Base-by-base conservation (phyloP, 352 stramenopile species). In the Globisporangium sylvaticum region DNA sequence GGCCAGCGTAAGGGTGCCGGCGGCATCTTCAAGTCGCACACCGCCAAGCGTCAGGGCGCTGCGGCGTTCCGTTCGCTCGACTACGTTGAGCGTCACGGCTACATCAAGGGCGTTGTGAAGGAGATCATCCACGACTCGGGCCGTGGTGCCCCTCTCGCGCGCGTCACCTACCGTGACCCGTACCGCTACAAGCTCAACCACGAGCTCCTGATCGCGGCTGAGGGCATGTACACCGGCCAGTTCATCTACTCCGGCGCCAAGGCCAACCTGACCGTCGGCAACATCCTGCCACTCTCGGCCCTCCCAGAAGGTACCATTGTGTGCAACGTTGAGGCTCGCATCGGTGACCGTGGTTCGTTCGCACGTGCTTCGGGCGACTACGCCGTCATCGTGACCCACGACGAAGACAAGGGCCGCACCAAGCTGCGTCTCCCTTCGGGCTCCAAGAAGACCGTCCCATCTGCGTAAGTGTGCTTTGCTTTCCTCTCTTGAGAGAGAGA, bases 171-270 rank as follows among this genome's bases (percentile, higher is more conserved):
- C 89, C 88, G 90, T 80, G 89, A 97, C 79, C 87, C 88, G 65
- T 97, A 97, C 84, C 94, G 72, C 83, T 92, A 87, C 80, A 88
- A 91, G 75, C 83, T 91, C 73, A 90, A 96, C 67, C 89, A 96
- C 73, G 96, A 99, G 85, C 88, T 99, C n/a, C 89, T 99, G 69
- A 85, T 99, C 64, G 97, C 96, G 58, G 96, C 96, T 27, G 97
- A 99, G 78, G 97, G 97, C 78, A 98, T 99, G 95, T 99, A 99
- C 95, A 98, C 94, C 58, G 97, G 97, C 63, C 89, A 98, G 87
- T 99, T 99, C 86, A 94, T 99, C 66, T 99, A 99, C 94, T 97
- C 86, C 74, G 97, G 97, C 64, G 97, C 98, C 74, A 99, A 99
- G 90, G 97, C 84, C 81, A 75, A 78, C 58, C 69, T 99, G 37